A percentile compares a stretch with the other conserved stretches of the same genome.
These are phyloP conservation scores for Monilinia fructicola DNA, from an alignment of 2,329 filamentous ascomycete genomes.

Conservation along the genomic window DNA sequence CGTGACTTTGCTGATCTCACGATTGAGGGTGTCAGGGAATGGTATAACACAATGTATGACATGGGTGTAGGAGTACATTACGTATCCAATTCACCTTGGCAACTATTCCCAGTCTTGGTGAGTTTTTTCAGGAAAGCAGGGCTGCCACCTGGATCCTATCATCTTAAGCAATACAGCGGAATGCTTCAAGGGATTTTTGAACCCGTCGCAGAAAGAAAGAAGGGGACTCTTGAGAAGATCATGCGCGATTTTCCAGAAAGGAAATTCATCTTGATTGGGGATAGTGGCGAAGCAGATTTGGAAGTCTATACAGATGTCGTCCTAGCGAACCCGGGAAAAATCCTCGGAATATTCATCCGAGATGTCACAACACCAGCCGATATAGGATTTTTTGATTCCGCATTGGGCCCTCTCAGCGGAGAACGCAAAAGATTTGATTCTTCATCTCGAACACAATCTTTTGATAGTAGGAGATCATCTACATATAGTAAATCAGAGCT, in stretches of 20 bases:
- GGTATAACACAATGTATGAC: constrained; percentile 76
- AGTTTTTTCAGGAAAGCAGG: constrained; percentile 80
- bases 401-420: constrained; percentile 38
- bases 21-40: constrained; percentile 83
- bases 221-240: constrained; percentile 80
- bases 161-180: constrained; percentile 92
- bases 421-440: constrained; percentile 29
- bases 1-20: constrained; percentile 78
- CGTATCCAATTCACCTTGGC: constrained; percentile 99
- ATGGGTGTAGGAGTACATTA: constrained; percentile 91
- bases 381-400: constrained; percentile 72
- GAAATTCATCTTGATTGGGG: constrained; percentile 87
- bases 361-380: constrained; percentile 83
- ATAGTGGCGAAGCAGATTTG: constrained; percentile 94
- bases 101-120: constrained; percentile 85
- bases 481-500: constrained; percentile 25
- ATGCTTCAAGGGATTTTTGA: constrained; percentile 99
- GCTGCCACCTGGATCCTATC: constrained; percentile 84
- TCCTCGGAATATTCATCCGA: constrained; percentile 85
- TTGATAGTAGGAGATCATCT: constrained; percentile 29
- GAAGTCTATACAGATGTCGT: constrained; percentile 97
- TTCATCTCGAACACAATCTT: constrained; percentile 27
- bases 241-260: constrained; percentile 86
- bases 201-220: constrained; percentile 92
- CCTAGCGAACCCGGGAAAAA: constrained; percentile 74